phyloP scores from a whole-genome alignment of 441 rosid species.

The Adansonia madagascariensis region DNA sequence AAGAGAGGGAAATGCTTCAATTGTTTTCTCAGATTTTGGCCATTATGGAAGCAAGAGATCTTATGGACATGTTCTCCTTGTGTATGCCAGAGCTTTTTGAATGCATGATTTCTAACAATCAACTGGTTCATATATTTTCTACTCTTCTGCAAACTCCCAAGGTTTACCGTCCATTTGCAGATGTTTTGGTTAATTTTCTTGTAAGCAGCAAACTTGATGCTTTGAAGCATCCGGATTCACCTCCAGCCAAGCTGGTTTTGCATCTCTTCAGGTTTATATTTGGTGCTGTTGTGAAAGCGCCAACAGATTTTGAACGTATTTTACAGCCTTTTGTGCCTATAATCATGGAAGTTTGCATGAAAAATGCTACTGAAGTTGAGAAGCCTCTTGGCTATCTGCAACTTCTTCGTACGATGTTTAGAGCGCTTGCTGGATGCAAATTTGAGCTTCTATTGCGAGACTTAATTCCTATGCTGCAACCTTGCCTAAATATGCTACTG shows the following conservation, averaged over 20 bases:
- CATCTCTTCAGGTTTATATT: conserved; percentile 87
- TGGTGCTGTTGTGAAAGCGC: conserved; percentile 85
- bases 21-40: conserved; percentile 88
- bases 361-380: conserved; percentile 92
- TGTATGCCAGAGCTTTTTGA: conserved; percentile 98
- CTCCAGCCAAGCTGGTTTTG: conserved; percentile 84
- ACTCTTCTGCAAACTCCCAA: conserved; percentile 78
- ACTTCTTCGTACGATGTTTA: conserved; percentile 89
- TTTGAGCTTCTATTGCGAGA: conserved; percentile 88
- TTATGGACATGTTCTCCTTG: conserved; percentile 97
- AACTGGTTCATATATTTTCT: conserved; percentile 86
- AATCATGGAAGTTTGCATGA: conserved; percentile 95
- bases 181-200: conserved; percentile 87
- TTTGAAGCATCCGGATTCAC: conserved; percentile 84
- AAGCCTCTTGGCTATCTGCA: conserved; percentile 91
- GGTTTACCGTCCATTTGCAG: conserved; percentile 89
- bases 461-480: conserved; percentile 81
- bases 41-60: conserved; percentile 98
- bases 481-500: conserved; percentile 88
- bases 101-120: conserved; percentile 89
- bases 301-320: conserved; percentile 93
- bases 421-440: conserved; percentile 96
- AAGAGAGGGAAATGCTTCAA: conserved; percentile 89
- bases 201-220: conserved; percentile 84
- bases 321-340: conserved; percentile 92